Base-by-base conservation (phyloP, 2,329 filamentous ascomycete genomes). In the Xylaria sp. region DNA sequence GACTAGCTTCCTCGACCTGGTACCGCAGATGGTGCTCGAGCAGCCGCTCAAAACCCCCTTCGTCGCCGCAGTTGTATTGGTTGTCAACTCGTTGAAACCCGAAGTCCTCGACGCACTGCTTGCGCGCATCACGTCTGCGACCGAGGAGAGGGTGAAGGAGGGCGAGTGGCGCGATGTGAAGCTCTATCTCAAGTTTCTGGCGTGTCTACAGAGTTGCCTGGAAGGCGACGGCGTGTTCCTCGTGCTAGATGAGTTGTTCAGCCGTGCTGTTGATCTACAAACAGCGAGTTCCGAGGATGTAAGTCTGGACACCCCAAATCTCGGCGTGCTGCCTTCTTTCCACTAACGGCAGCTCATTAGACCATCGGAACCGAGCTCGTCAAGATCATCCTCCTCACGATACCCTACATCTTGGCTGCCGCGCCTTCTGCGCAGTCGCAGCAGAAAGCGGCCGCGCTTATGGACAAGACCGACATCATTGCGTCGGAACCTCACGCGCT, bases 11-110 rank as follows among this genome's bases (percentile, higher is more conserved):
- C 84, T 92, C 72, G 88, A 91, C 65, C 86, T 97, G 34, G 84
- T 90, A 8, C 82, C 94, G 66, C 92, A 95, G 80, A 85, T 98
- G 72, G 86, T 92, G 50, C 79, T 93, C 41, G 96, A 99, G 82
- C 96, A 99, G 81, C 96, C 96, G 0, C 91, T 99, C 80, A 98
- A 98, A 84, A 97, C 94, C n/a, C 95, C 96, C 0, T 98, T 97
- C 78, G 87, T 97, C 43, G 94, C 94, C 10, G 93, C 92, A 23
- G 90, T 95, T 15, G 87, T 97, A 50, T 86, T 97, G 66, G 87
- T 93, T 65, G 87, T 90, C 72, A 97, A 98, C 81, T 87, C 88
- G 30, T 82, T 92, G 74, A 93, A 93, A 77, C 85, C 91, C 4
- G 92, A 96, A 72, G 85, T 97, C 41, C 88, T 91, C 36, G 85